Evolutionary conservation across 371 early-diverging fungal species (phyloP), one percentile per base, ranked within the genome.

Genomic region (Haplosporangium sp.): DNA sequence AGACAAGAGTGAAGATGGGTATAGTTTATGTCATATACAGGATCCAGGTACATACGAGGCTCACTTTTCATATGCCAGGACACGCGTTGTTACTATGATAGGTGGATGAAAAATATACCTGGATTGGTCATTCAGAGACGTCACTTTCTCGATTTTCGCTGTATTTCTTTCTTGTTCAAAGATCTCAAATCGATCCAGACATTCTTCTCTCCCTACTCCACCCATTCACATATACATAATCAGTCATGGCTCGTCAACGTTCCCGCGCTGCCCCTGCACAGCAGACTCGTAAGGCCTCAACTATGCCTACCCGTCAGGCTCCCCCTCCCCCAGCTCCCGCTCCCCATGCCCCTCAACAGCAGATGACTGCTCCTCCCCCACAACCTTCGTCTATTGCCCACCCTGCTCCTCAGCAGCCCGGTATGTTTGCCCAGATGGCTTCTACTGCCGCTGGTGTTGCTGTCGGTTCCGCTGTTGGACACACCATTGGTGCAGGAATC

Each of bases 401-500:
- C 53, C 83, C 86, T 63, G 85, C 86, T 60, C 87, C 88, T 59
- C 85, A 89, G 79, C 88, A 87, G 69, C 91, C 89, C 60, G 90
- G 82, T 35, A 55, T 81, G 62, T 74, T 81, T 47, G 82, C 82
- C 19, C 82, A 81, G 69, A 81, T 95, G 94, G 96, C 96, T 27
- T 85, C 95, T 42, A 96, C 96, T 40, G 97, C 96, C 65, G 97
- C 94, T 61, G 95, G 95, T 88, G 96, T 96, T 69, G 97, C 96
- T 64, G 93, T 96, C 47, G 97, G 96, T 70, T 91, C 91, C 57
- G 93, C 96, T 44, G 92, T 94, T 40, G 94, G 93, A 60, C 93
- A 92, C 74, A 90, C 91, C 57, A 70, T 93, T 63, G 82, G 82
- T 71, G 82, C 82, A 62, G 82, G 82, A 27, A 27, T 81, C 40